Evolutionary conservation across 108 stramenopile genomes (phyloP).

Genomic region (Skeletonema costatum): DNA sequence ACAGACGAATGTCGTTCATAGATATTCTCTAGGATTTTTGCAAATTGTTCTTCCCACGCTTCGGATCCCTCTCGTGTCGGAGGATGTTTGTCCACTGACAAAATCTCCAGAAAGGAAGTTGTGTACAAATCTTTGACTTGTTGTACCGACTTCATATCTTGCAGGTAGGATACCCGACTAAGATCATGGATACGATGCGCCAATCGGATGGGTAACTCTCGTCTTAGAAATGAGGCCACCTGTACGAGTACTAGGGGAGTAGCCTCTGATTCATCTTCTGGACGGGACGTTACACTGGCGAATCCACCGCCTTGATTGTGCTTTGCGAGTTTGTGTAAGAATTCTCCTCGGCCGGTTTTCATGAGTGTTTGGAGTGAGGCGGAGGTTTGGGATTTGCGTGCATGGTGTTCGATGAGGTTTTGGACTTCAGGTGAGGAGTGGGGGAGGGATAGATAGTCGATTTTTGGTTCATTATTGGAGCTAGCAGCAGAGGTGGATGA

Average conservation of each 20-base stretch:
- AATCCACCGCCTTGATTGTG: conserved; percentile 8
- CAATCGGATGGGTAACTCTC: conserved; percentile 96
- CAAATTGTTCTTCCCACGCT: conserved; percentile 63
- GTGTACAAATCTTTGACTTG: conserved; percentile 93
- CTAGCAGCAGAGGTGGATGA: neutral
- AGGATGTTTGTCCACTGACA: conserved; percentile 71
- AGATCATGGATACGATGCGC: conserved; percentile 95
- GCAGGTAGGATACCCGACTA: conserved; percentile 77
- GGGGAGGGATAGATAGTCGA: conserved; percentile 14
- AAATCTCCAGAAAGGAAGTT: conserved; percentile 85
- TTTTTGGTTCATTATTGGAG: neutral
- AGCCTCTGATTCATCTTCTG: conserved; percentile 31
- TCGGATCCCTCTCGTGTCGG: conserved; percentile 67
- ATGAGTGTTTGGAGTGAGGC: conserved; percentile 80
- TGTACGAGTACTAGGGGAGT: conserved; percentile 48
- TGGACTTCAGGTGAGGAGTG: conserved; percentile 23
- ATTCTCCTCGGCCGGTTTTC: conserved; percentile 86
- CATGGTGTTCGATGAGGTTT: conserved; percentile 25
- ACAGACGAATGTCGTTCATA: conserved; percentile 94
- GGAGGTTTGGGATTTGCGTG: conserved; percentile 58
- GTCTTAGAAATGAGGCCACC: conserved; percentile 92
- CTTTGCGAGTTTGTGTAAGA: conserved; percentile 60
- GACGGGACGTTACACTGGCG: conserved; percentile 20
- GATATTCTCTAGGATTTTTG: conserved; percentile 81
- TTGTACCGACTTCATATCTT: conserved; percentile 71